Conservation (phyloP, 129 eudicot genomes). For the Centrapalus pauciflorus region DNA sequence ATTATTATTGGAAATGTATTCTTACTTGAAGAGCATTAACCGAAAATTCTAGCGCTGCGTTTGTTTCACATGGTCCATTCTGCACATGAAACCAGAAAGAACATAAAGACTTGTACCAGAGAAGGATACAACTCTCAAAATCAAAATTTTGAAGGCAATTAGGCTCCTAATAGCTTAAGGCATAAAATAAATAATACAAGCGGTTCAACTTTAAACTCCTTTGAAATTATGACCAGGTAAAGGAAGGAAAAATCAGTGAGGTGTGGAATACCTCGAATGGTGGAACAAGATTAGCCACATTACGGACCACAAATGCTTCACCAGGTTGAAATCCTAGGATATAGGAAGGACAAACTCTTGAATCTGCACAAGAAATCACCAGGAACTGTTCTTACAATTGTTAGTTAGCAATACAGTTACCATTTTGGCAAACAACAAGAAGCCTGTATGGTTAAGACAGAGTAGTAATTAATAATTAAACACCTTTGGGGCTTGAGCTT, state of each 20-base stretch:
- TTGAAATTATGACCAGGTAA: not conserved
- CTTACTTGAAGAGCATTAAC: conserved; percentile 81
- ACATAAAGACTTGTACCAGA: not conserved
- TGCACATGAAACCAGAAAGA: conserved; percentile 31
- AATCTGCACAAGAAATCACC: conserved; percentile 97
- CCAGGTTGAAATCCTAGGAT: conserved; percentile 92
- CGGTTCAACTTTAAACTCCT: not conserved
- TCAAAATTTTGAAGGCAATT: not conserved
- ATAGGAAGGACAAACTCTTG: conserved; percentile 89
- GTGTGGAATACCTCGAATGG: conserved; percentile 59
- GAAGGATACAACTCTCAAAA: not conserved
- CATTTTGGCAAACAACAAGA: not conserved
- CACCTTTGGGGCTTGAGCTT: conserved; percentile 86
- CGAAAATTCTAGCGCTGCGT: conserved; percentile 90
- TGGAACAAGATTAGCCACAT: conserved; percentile 89
- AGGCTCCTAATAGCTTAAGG: not conserved
- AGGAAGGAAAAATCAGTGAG: not conserved
- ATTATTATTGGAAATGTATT: conserved; percentile 1
- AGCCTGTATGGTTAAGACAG: not conserved
- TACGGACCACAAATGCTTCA: conserved; percentile 83
- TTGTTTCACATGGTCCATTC: conserved; percentile 89
- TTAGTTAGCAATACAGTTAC: conserved; percentile 25
- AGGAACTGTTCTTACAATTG: conserved; percentile 59
- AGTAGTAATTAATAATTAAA: not conserved
- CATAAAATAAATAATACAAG: not conserved